Percentiles rank a stretch among this genome's conserved stretches.
phyloP scores from a whole-genome alignment of 495 filamentous ascomycete species.

The Penicillium crystallinum region DNA sequence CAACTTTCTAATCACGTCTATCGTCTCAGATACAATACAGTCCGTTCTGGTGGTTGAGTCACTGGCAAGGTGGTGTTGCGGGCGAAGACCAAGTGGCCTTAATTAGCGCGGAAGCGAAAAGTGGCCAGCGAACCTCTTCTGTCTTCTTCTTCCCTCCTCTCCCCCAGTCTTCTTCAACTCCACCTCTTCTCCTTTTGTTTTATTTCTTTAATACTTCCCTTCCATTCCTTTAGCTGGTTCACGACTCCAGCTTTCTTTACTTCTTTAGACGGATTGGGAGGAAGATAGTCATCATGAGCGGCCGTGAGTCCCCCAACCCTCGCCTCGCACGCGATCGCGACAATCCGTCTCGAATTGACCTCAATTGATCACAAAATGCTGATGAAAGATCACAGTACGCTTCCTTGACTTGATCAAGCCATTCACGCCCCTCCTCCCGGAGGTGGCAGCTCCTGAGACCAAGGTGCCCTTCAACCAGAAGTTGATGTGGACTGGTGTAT shows the following conservation, averaged over 20 bases:
- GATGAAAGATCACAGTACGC: conserved; percentile 60
- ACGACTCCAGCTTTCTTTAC: conserved; percentile 47
- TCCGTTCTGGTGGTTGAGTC: conserved; percentile 9
- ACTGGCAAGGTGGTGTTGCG: conserved; percentile 11
- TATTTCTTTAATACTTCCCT: conserved; percentile 38
- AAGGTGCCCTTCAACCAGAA: conserved; percentile 98
- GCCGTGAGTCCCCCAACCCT: conserved; percentile 37
- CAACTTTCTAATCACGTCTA: neutral
- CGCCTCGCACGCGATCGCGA: conserved; percentile 34
- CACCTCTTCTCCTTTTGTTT: conserved; percentile 32
- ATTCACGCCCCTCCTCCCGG: conserved; percentile 96
- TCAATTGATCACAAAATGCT: conserved; percentile 30
- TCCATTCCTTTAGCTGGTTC: conserved; percentile 51
- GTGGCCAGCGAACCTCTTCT: conserved; percentile 40
- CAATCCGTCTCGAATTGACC: conserved; percentile 9
- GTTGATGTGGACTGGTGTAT: conserved; percentile 96
- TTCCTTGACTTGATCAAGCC: conserved; percentile 99
- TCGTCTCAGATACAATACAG: neutral
- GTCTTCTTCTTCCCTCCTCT: conserved; percentile 33
- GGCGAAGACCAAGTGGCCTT: conserved; percentile 43
- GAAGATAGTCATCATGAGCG: conserved; percentile 41
- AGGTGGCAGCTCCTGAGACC: conserved; percentile 94
- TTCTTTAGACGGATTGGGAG: conserved; percentile 29
- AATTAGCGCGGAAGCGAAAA: conserved; percentile 43
- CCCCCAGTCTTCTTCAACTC: conserved; percentile 33